These are phyloP conservation scores for Corymbia maculata DNA, from an alignment of 345 rosid genomes.

Conservation along the genomic window DNA sequence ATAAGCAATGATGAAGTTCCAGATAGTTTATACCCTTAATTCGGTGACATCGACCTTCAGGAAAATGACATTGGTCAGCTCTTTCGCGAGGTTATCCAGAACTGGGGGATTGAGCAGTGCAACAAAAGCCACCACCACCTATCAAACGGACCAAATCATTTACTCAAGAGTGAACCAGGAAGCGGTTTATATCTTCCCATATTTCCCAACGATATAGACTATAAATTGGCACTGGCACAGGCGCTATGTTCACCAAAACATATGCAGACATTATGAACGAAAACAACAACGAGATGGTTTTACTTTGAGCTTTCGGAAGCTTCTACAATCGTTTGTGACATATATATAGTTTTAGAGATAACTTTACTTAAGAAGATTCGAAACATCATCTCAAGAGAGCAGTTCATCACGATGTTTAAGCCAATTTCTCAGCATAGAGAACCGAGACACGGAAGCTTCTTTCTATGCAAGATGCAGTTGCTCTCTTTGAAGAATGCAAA, in stretches of 20 bases:
- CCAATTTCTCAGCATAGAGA: neutral
- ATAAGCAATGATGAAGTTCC: neutral
- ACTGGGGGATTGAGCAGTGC: conserved; percentile 56
- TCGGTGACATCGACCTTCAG: conserved; percentile 79
- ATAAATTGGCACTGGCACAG: no score
- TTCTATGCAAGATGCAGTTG: neutral
- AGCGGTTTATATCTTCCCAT: neutral
- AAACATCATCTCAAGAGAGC: neutral
- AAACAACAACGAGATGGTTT: neutral
- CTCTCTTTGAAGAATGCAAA: neutral
- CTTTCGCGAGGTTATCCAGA: conserved; percentile 51
- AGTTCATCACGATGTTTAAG: neutral
- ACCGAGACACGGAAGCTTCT: neutral
- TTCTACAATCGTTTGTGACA: neutral
- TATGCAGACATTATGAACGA: neutral
- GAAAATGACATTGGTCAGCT: conserved; percentile 35
- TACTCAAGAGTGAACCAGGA: neutral
- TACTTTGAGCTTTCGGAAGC: neutral
- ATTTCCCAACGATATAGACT: neutral
- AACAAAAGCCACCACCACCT: conserved; percentile 71
- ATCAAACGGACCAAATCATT: neutral
- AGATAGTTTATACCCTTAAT: conserved; percentile 23
- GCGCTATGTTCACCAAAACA: neutral
- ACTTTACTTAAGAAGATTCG: neutral
- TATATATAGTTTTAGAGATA: neutral